Percentiles rank a stretch among this genome's conserved stretches.
These are phyloP conservation scores for Daldinia eschscholtzii DNA, from an alignment of 2,329 filamentous ascomycete species.

Conservation along the genomic window DNA sequence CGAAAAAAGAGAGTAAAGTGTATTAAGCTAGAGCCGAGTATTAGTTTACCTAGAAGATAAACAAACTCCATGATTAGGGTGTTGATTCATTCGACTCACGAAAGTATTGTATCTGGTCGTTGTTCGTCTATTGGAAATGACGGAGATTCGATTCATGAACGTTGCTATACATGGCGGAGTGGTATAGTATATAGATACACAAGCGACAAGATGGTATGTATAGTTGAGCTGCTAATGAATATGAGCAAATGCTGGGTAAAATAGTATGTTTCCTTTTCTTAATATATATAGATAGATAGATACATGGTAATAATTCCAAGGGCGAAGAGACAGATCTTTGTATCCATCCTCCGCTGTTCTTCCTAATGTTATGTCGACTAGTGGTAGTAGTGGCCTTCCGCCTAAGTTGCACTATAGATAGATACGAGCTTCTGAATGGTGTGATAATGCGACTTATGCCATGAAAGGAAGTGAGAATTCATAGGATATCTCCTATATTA, in stretches of 20 bases:
- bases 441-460: not conserved
- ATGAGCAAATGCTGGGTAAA: too few relatives aligned
- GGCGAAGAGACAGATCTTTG: conserved; percentile 1
- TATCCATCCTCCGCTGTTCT: not conserved
- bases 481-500: not conserved
- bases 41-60: not conserved
- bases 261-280: too few relatives aligned
- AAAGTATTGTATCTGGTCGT: conserved; percentile 9
- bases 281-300: too few relatives aligned
- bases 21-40: not conserved
- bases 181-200: too few relatives aligned
- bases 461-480: not conserved
- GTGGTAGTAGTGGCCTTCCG: too few relatives aligned
- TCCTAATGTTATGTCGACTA: too few relatives aligned
- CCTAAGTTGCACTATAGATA: not conserved
- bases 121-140: too few relatives aligned
- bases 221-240: too few relatives aligned
- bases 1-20: conserved; percentile 31
- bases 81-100: conserved; percentile 15
- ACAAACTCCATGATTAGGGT: not conserved
- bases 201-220: too few relatives aligned
- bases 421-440: not conserved
- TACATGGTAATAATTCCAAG: too few relatives aligned
- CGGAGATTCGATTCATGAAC: too few relatives aligned
- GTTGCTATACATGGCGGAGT: too few relatives aligned